phyloP scores from a whole-genome alignment of 2,329 filamentous ascomycete species.

The Magnaporthales sp. region DNA sequence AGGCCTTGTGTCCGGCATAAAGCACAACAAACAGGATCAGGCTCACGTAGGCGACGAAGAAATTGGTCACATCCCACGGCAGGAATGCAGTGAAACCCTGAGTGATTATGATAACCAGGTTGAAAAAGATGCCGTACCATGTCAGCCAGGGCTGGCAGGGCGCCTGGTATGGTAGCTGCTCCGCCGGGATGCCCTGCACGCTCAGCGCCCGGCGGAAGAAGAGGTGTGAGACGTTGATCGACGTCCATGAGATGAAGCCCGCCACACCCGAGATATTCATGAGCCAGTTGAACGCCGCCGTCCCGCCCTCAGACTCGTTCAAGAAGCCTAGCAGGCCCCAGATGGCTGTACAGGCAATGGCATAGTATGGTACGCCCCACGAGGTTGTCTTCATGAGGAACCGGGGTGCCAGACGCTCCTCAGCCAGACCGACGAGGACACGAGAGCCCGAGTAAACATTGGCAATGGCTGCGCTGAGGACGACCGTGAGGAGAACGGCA shows the following conservation, averaged over 20 bases:
- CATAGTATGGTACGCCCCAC: slow-evolving; percentile 52
- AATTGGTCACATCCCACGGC: slow-evolving; percentile 46
- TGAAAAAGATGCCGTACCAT: slow-evolving; percentile 59
- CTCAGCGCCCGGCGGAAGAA: slow-evolving; percentile 54
- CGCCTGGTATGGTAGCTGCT: slow-evolving; percentile 50
- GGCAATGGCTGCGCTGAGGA: slow-evolving; percentile 70
- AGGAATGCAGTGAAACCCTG: slow-evolving; percentile 64
- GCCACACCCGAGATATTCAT: slow-evolving; percentile 62
- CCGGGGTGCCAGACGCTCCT: slow-evolving; percentile 53
- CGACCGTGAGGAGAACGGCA: slow-evolving; percentile 67
- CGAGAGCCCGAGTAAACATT: slow-evolving; percentile 67
- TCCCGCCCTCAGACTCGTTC: slow-evolving; percentile 50
- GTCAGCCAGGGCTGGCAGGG: slow-evolving; percentile 55
- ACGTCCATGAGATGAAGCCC: slow-evolving; percentile 63
- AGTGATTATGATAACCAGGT: slow-evolving; percentile 53
- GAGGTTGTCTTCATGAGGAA: slow-evolving; percentile 52
- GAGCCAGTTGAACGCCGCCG: slow-evolving; percentile 62
- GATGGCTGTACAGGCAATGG: slow-evolving; percentile 46
- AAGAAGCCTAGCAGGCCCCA: slow-evolving; percentile 60
- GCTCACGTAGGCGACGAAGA: slow-evolving; percentile 58
- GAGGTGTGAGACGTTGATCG: slow-evolving; percentile 56
- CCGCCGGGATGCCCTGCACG: slow-evolving; percentile 47
- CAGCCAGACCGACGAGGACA: slow-evolving; percentile 57
- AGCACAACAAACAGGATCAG: slow-evolving; percentile 54
- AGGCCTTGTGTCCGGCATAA: slow-evolving; percentile 51